Percentiles rank a stretch among this genome's conserved stretches.
Evolutionary conservation across 208 protist species (phyloP).

Genomic region (Crithidia acanthocephali): DNA sequence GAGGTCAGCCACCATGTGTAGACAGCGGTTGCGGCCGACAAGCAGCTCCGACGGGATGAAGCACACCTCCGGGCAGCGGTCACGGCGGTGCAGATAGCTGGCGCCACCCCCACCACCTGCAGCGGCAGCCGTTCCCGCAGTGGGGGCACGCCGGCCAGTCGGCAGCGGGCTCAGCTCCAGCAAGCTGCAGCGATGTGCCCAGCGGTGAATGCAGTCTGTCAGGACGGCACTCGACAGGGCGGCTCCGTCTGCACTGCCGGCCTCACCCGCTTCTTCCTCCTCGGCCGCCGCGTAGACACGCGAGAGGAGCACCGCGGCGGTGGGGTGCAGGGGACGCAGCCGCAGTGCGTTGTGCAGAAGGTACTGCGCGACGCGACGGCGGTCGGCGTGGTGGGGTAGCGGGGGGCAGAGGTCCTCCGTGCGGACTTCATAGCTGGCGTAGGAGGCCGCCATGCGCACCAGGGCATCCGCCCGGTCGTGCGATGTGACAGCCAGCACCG

Average conservation of each 20-base stretch:
- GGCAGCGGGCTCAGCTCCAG: not conserved
- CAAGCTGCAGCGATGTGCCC: constrained; percentile 26
- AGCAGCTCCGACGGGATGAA: constrained; percentile 40
- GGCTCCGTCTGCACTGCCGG: not conserved
- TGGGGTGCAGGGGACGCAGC: constrained; percentile 22
- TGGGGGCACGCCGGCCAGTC: not conserved
- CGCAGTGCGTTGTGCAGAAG: constrained; percentile 36
- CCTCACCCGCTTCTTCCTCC: constrained; percentile 1
- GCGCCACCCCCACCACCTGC: not conserved
- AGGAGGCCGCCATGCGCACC: constrained; percentile 28
- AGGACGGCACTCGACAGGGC: constrained; percentile 15
- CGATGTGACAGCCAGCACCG: constrained; percentile 12
- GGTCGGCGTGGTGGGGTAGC: constrained; percentile 14
- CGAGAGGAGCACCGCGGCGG: constrained; percentile 34
- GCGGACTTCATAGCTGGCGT: constrained; percentile 26
- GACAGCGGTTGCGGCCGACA: constrained; percentile 37
- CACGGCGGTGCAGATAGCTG: constrained; percentile 29
- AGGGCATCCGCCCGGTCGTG: constrained; percentile 22
- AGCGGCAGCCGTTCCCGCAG: too few species aligned
- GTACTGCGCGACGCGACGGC: constrained; percentile 25
- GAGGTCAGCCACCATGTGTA: constrained; percentile 27
- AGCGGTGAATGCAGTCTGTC: constrained; percentile 33
- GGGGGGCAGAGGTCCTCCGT: constrained; percentile 22
- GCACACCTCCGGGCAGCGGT: constrained; percentile 33
- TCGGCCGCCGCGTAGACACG: constrained; percentile 27